Evolutionary conservation across 768 basidiomycete genomes (phyloP), one percentile per base, ranked within the genome.

Genomic region (Clitopilus passeckerianus): DNA sequence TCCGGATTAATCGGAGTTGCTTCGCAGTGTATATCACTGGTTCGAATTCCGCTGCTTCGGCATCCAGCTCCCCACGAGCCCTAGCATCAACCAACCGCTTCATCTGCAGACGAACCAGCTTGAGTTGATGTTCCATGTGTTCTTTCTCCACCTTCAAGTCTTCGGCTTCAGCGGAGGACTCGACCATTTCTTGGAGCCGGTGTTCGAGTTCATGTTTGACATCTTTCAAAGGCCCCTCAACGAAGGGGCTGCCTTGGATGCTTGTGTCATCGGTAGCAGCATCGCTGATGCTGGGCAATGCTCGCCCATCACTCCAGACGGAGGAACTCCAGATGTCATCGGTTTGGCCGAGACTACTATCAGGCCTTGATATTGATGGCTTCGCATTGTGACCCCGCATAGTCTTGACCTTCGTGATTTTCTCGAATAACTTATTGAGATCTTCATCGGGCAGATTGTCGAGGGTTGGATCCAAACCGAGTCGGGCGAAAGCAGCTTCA

Each of bases 401-500:
- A 15, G 87, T 89, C 74, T 94, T 93, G 55, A 93, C 91, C 69
- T 90, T 92, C 34, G 93, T 88, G 67, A 98, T 96, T 75, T 94
- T 91, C 74, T 98, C 92, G 71, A 89, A 98, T 27, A 96, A 78
- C 66, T 90, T 93, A 78, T 94, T 93, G 54, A 99, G 80, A 68
- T 98, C 96, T 61, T 95, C 91, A 71, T 99, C 96, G 0, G 91
- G 93, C 22, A 99, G 81, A 66, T 89, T 92, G 71, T 98, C 94
- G 23, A 99, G 80, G 14, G 91, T 83, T 15, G 96, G 93, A 66
- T 96, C 93, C 34, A 92, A 73, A 2, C 95, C 95, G 16, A 97
- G 78, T 53, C 89, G 82, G 1, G 92, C 90, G 35, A 95, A 79
- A 2, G 93, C 95, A 5, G 95, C 95, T 73, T 99, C 97, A 7